phyloP scores from a whole-genome alignment of 1,284 basidiomycete genomes.

The Cerrena zonata region DNA sequence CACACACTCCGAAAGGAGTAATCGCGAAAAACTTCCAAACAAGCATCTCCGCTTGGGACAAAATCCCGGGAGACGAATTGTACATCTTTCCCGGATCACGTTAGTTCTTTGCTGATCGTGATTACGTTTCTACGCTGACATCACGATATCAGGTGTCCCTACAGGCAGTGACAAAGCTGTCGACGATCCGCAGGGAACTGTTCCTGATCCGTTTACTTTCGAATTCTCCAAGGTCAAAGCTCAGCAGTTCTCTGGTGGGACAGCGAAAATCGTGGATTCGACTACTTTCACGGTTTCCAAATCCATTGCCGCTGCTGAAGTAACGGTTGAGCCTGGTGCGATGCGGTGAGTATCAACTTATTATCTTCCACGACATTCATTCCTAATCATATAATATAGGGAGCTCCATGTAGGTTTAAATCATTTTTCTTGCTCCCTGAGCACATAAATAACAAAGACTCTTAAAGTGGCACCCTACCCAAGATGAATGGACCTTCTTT shows the following conservation, averaged over 20 bases:
- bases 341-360: conserved; percentile 31
- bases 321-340: conserved; percentile 62
- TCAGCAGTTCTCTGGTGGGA: conserved; percentile 51
- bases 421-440: conserved; percentile 1
- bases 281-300: conserved; percentile 46
- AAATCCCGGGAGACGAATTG: conserved; percentile 53
- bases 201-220: conserved; percentile 51
- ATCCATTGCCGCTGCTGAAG: conserved; percentile 60
- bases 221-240: conserved; percentile 45
- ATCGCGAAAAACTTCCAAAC: conserved; percentile 64
- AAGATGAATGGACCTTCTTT: conserved; percentile 63
- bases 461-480: conserved; percentile 65
- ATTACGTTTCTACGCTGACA: not conserved
- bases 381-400: conserved; percentile 11
- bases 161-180: conserved; percentile 37
- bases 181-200: conserved; percentile 46
- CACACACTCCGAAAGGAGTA: conserved; percentile 55
- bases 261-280: conserved; percentile 59
- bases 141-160: conserved; percentile 14
- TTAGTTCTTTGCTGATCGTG: conserved; percentile 22
- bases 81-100: conserved; percentile 60
- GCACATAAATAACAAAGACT: not conserved
- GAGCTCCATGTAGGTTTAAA: conserved; percentile 24
- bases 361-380: not conserved
- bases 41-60: conserved; percentile 43